These are phyloP conservation scores for Globisporangium ultimum DNA, from an alignment of 352 stramenopile species.

Conservation along the genomic window DNA sequence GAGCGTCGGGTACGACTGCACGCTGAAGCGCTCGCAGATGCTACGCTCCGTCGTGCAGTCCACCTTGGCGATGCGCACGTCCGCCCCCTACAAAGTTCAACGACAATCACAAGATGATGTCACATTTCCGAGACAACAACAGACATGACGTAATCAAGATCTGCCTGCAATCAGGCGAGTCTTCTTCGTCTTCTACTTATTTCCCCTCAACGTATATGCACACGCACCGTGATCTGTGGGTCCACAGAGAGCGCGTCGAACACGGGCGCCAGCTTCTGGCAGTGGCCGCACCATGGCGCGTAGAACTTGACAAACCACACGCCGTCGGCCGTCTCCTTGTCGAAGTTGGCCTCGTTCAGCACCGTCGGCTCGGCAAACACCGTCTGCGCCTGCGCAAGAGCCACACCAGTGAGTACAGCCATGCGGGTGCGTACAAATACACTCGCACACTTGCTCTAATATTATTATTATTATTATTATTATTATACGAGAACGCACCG, in stretches of 20 bases:
- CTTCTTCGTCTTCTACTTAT: too few species aligned
- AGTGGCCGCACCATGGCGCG: slow-evolving; percentile 82
- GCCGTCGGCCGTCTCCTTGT: slow-evolving; percentile 43
- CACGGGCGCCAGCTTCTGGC: slow-evolving; percentile 70
- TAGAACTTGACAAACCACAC: slow-evolving; percentile 87
- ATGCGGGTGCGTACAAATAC: too few species aligned
- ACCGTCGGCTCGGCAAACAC: slow-evolving; percentile 22
- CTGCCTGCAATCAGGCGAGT: too few species aligned
- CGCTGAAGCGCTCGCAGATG: slow-evolving; percentile 77
- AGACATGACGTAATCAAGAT: too few species aligned
- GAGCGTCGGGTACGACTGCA: slow-evolving; percentile 80
- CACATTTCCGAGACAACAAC: too few species aligned
- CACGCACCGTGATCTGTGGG: slow-evolving; percentile 25
- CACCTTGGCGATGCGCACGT: slow-evolving; percentile 61
- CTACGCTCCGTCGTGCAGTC: slow-evolving; percentile 74
- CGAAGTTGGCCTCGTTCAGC: slow-evolving; percentile 55
- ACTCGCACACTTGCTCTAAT: too few species aligned
- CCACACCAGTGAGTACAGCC: background rate
- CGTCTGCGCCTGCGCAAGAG: slow-evolving; percentile 14
- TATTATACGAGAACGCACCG: slow-evolving; percentile 8
- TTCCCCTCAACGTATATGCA: too few species aligned
- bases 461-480: too few species aligned
- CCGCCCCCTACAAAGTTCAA: slow-evolving; percentile 17
- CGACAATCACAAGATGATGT: too few species aligned
- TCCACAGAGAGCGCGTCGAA: slow-evolving; percentile 56